A percentile compares a stretch with the other conserved stretches of the same genome.
Conservation (phyloP, 257 asterid species). For the Scutellaria baicalensis region DNA sequence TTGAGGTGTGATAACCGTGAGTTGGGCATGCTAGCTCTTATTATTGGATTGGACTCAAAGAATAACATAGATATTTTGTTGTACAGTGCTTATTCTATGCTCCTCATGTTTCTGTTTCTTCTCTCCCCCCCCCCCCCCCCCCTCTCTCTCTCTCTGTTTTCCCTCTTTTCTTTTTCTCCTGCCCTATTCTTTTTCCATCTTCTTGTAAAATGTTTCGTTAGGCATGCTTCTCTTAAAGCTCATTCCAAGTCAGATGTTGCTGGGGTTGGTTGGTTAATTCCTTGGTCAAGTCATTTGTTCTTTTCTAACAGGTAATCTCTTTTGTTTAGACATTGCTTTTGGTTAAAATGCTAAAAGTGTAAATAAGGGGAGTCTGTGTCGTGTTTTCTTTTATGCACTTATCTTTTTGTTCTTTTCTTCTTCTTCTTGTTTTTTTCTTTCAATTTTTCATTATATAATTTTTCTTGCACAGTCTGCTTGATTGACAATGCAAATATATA, state of each 20-base stretch:
- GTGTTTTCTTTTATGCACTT: neutral
- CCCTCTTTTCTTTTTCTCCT: neutral
- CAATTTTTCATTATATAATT: neutral
- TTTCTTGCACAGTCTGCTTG: neutral
- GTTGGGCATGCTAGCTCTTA: slow-evolving; percentile 17
- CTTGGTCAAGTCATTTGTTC: slow-evolving; percentile 40
- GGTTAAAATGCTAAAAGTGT: neutral
- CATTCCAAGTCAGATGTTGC: slow-evolving; percentile 47
- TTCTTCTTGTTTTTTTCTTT: neutral
- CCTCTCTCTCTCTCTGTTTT: neutral
- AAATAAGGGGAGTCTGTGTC: neutral
- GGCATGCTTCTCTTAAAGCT: slow-evolving; percentile 56
- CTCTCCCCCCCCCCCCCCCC: neutral
- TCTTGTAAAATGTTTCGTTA: slow-evolving; percentile 42
- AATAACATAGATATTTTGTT: slow-evolving; percentile 15
- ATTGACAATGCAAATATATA: neutral
- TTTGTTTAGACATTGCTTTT: slow-evolving; percentile 19
- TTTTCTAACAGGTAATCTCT: slow-evolving; percentile 49
- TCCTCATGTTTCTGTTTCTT: slow-evolving; percentile 32
- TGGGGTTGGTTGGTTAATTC: slow-evolving; percentile 45
- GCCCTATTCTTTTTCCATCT: slow-evolving; percentile 8
- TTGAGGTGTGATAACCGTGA: slow-evolving; percentile 15
- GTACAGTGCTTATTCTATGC: slow-evolving; percentile 18
- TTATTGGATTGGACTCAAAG: neutral
- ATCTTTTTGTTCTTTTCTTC: neutral